Base-by-base conservation (phyloP, 2,329 filamentous ascomycete genomes). In the Botrytis fragariae region DNA sequence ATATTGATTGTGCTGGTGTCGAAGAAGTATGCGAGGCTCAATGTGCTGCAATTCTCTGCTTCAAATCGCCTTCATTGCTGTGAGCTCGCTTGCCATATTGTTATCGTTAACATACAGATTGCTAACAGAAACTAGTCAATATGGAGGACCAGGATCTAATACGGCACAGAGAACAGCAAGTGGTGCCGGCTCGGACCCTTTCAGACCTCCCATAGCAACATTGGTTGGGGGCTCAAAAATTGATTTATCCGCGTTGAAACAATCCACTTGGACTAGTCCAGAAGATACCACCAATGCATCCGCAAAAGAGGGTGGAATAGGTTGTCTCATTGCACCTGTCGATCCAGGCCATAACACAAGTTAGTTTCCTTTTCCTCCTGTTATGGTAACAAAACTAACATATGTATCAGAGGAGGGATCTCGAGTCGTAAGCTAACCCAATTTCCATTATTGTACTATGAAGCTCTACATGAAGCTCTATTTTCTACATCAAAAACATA, bases 1-100 rank as follows among this genome's bases (percentile, higher is more conserved):
- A 64, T 22, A 72, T 72, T 22, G 45, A 65, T 22, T 72, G 70
- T 45, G 14, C 12, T 25, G 29, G 37, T 16, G 59, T 67, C 6
- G 45, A 42, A 48, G 70, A 72, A 65, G 70, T 72, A 45, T 72
- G 70, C 61, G 70, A 72, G 32, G 70, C 70, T 45, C 70, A 72
- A 67, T 72, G 70, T 39, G 37, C 57, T n/a, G 62, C 70, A 4
- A 65, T 72, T 65, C 48, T 72, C 9, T 72, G 70, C 14, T 72
- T 67, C 37, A 54, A 63, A n/a, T 48, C 70, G 4, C 70, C 70
- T 42, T 39, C 59, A 44, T n/a, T 72, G 14, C n/a, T 72, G 70
- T 65, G 65, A 44, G 37, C 32, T 45, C 4, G 12, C 51, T 42
- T 25, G 25, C 39, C 5, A 45, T 12, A 5, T 25, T 6, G 4